These are phyloP conservation scores for Pythium brassicae DNA, from an alignment of 352 stramenopile genomes.

Conservation along the genomic window DNA sequence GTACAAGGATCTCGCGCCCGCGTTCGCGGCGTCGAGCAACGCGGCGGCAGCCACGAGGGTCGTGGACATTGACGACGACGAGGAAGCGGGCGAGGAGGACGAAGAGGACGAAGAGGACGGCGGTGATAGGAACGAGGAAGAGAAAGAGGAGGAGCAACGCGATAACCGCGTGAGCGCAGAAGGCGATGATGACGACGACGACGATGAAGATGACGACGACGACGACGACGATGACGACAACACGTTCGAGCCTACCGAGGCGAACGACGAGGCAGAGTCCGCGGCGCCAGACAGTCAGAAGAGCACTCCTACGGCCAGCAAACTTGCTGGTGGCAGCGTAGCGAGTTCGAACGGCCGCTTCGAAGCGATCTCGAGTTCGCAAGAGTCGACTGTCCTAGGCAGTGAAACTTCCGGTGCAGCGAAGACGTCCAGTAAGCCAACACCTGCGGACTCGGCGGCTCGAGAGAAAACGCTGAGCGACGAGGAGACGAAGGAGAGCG, in stretches of 20 bases:
- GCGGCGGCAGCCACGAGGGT: slow-evolving; percentile 4
- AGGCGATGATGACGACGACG: background rate
- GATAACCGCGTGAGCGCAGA: background rate
- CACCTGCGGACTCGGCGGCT: background rate
- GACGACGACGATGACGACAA: background rate
- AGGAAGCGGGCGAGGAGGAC: background rate
- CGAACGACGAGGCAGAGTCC: background rate
- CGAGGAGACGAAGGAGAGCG: slow-evolving; percentile 12
- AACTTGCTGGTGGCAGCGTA: background rate
- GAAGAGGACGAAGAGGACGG: background rate
- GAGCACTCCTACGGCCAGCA: background rate
- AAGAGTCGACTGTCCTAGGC: background rate
- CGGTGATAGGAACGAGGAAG: background rate
- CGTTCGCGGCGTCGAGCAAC: slow-evolving; percentile 11
- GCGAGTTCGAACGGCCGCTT: background rate
- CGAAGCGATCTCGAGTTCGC: background rate
- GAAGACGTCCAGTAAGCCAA: background rate
- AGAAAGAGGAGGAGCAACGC: background rate
- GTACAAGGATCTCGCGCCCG: slow-evolving; percentile 13
- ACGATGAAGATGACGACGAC: background rate
- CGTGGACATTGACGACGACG: slow-evolving; percentile 13
- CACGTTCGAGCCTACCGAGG: background rate
- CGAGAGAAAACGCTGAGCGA: background rate
- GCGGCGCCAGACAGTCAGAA: background rate
- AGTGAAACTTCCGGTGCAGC: background rate